Evolutionary conservation across 306 rosid genomes (phyloP), one percentile per base, ranked within the genome.

Genomic region (Notholithocarpus densiflorus): DNA sequence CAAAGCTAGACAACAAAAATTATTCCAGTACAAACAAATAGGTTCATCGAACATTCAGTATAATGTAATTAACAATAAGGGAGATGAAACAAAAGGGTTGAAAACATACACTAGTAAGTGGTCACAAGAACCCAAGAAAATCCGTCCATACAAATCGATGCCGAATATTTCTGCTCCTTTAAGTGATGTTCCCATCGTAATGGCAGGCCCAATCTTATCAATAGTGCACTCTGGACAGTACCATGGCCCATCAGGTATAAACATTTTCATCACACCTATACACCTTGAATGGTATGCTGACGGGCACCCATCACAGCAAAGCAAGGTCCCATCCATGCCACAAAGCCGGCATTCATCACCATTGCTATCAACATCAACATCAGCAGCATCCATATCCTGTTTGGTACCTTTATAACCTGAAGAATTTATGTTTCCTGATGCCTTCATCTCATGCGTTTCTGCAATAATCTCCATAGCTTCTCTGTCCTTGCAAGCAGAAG

Each of bases 261-360:
- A 80, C 80, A 78, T 77, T 88, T 96, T 93, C 91, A 87, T 82
- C 86, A 96, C 90, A 52, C 99, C 99, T 31, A 96, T 96, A 84
- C 99, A 96, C 87, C 99, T 93, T 0, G 94, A 88, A 83, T 96
- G 99, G 83, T 96, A 96, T 57, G 98, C 94, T 52, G 97, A 93
- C 56, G 99, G 99, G 82, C 99, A 96, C 78, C 99, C 99, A 82
- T 96, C 99, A 83, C 99, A 96, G 76, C 99, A 96, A 83, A 96
- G 92, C 82, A 96, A 85, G 60, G 81, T 91, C 85, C 99, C 99
- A 73, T 96, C 99, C 99, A 96, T 91, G 71, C 96, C 97, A 86
- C 99, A 96, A 71, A 96, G 99, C 77, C 92, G 88, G 27, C 99
- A 96, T 73, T 96, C 98, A 82, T 93, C 99, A 24, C 96, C 88